Evolutionary conservation across 306 rosid genomes (phyloP).

Genomic region (Fagus crenata): DNA sequence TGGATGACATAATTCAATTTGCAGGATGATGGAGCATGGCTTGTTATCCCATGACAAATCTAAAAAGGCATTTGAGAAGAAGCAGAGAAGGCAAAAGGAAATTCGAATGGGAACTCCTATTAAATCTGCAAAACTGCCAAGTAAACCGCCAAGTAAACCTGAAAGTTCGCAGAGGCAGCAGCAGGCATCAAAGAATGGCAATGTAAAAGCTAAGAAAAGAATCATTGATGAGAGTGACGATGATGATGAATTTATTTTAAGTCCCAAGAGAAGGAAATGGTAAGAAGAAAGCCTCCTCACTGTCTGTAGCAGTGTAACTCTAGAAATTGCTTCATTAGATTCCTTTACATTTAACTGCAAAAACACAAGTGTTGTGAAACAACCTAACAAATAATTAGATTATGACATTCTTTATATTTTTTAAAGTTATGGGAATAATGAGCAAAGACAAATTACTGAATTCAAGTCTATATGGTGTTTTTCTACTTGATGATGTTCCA

Average conservation of each 20-base stretch:
- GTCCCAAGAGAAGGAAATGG: conserved; percentile 73
- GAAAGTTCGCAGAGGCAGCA: conserved; percentile 68
- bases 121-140: conserved; percentile 53
- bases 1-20: conserved; percentile 21
- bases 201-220: conserved; percentile 67
- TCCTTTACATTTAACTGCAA: conserved; percentile 22
- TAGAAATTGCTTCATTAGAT: conserved; percentile 18
- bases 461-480: conserved; percentile 13
- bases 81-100: conserved; percentile 85
- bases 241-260: conserved; percentile 55
- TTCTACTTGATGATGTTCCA: conserved; percentile 6
- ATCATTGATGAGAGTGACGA: conserved; percentile 51
- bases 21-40: conserved; percentile 99
- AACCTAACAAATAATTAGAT: conserved; percentile 25
- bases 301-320: conserved; percentile 15
- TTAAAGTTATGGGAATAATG: conserved; percentile 32
- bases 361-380: conserved; percentile 23
- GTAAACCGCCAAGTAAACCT: conserved; percentile 50
- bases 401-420: conserved; percentile 49
- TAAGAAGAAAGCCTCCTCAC: conserved; percentile 32
- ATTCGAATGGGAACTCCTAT: conserved; percentile 70
- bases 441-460: conserved; percentile 17
- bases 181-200: conserved; percentile 67
- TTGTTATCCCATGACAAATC: conserved; percentile 73
- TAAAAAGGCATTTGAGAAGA: conserved; percentile 77